Percentiles rank a stretch among this genome's conserved stretches.
These are phyloP conservation scores for Podospora sp. DNA, from an alignment of 495 filamentous ascomycete species.

Conservation along the genomic window DNA sequence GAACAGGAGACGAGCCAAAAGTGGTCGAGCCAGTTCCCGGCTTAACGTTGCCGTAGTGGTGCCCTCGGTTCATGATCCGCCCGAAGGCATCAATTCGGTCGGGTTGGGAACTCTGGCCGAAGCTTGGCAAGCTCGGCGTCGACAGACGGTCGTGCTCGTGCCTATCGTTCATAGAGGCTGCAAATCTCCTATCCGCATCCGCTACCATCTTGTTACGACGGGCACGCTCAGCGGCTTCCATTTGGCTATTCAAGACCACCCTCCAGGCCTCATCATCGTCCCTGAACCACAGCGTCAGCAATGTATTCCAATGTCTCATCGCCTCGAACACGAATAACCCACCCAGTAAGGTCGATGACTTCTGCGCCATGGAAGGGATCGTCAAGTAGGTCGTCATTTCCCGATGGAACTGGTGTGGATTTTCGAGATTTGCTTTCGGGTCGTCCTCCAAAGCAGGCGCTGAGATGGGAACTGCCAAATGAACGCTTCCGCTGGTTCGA, in stretches of 20 bases:
- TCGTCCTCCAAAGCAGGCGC: constrained; percentile 12
- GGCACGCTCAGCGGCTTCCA: constrained; percentile 23
- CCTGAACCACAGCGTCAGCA: constrained; percentile 10
- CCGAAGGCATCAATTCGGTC: constrained; percentile 4
- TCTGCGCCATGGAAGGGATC: neutral
- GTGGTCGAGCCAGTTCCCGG: neutral
- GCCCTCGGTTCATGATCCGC: neutral
- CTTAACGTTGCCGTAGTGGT: neutral
- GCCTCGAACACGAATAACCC: constrained; percentile 15
- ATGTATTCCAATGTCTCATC: no score
- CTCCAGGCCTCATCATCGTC: constrained; percentile 23
- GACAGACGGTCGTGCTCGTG: neutral
- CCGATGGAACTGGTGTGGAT: constrained; percentile 28
- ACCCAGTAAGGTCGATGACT: constrained; percentile 39
- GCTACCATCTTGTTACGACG: constrained; percentile 17
- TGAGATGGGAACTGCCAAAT: constrained; percentile 32
- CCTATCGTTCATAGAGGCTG: constrained; percentile 16
- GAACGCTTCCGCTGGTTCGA: constrained; percentile 39
- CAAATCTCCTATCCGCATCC: constrained; percentile 26
- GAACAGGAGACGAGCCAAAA: no score
- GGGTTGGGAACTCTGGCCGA: neutral
- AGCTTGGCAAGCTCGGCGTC: neutral
- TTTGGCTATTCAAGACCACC: constrained; percentile 8
- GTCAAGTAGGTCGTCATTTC: neutral
- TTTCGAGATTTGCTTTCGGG: constrained; percentile 36